Percentiles rank a stretch among this genome's conserved stretches.
Evolutionary conservation across 148 eudicot genomes (phyloP).

Genomic region (Camellia sinensis): DNA sequence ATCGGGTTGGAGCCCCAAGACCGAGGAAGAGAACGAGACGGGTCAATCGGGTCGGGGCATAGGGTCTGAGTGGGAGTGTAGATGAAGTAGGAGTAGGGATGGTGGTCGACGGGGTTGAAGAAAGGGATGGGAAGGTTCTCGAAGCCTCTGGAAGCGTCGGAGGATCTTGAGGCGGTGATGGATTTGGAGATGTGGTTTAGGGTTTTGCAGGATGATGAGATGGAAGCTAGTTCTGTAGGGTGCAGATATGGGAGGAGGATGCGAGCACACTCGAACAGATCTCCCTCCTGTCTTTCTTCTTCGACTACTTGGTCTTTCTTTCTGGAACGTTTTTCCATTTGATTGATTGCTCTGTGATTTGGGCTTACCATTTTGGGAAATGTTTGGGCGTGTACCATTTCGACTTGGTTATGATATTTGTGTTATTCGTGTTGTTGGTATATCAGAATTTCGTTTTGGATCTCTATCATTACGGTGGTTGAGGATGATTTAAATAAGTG

Average conservation of each 20-base stretch:
- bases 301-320: neutral
- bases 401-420: too few relatives aligned
- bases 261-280: constrained; percentile 34
- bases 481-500: too few relatives aligned
- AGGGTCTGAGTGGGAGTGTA: constrained; percentile 41
- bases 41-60: constrained; percentile 7
- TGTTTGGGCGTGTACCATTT: too few relatives aligned
- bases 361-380: too few relatives aligned
- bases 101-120: constrained; percentile 51
- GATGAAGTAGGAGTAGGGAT: constrained; percentile 54
- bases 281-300: neutral
- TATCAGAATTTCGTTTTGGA: too few relatives aligned
- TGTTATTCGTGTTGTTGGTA: too few relatives aligned
- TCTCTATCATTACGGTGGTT: too few relatives aligned
- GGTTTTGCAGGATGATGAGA: constrained; percentile 58
- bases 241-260: constrained; percentile 57
- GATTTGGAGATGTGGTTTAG: constrained; percentile 38
- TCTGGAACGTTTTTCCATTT: neutral
- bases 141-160: constrained; percentile 63
- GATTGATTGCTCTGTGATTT: too few relatives aligned
- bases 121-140: constrained; percentile 67
- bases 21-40: constrained; percentile 28
- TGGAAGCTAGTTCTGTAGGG: constrained; percentile 48
- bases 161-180: constrained; percentile 44
- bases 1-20: constrained; percentile 42